Percentiles rank a stretch among this genome's conserved stretches.
These are phyloP conservation scores for Diaporthe citriasiana DNA, from an alignment of 2,329 filamentous ascomycete species.

Conservation along the genomic window DNA sequence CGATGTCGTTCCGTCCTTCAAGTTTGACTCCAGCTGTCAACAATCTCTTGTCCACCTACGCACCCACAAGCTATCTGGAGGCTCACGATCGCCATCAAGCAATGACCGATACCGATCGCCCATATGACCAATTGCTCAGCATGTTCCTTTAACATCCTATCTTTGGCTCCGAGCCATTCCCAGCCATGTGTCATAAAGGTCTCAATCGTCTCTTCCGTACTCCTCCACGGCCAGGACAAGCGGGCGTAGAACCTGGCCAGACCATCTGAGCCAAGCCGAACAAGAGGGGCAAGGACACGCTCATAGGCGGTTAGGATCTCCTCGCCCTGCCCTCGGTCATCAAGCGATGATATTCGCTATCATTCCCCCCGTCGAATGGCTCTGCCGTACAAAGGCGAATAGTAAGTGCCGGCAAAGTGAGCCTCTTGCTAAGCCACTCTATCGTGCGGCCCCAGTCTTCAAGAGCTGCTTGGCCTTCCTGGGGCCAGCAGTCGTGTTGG, in stretches of 20 bases:
- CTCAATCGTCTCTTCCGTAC: neutral
- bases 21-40: neutral
- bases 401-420: neutral
- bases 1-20: neutral
- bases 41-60: neutral
- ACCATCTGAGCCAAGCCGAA: neutral
- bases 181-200: neutral
- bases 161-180: neutral
- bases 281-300: neutral
- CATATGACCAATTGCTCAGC: slow-evolving; percentile 3
- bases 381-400: neutral
- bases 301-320: neutral
- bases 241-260: neutral
- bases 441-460: neutral
- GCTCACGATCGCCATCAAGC: neutral
- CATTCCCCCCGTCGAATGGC: neutral
- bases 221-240: neutral
- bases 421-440: neutral
- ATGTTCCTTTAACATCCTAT: neutral
- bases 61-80: neutral
- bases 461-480: neutral
- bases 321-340: neutral
- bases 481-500: neutral
- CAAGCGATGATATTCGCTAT: neutral
- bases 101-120: neutral